Percentiles rank a stretch among this genome's conserved stretches.
phyloP scores from a whole-genome alignment of 352 stramenopile genomes.

The Globisporangium okanoganense region DNA sequence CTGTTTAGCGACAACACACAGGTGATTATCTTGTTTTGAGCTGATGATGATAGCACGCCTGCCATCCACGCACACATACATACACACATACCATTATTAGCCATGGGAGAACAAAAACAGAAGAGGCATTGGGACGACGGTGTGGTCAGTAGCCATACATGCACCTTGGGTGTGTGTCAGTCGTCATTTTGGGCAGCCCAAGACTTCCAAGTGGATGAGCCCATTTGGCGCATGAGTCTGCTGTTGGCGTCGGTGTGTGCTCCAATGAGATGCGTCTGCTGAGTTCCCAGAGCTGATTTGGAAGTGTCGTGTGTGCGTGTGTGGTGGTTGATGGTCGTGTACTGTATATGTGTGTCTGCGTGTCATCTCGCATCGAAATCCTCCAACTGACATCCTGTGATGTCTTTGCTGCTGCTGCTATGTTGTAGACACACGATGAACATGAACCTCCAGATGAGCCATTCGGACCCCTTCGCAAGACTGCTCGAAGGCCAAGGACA shows the following conservation, averaged over 20 bases:
- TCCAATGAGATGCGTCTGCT: background rate
- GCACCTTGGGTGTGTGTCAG: background rate
- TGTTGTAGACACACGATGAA: conserved; percentile 7
- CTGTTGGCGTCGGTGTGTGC: background rate
- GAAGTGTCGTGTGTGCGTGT: conserved; percentile 1
- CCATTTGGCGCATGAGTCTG: background rate
- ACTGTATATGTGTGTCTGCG: background rate
- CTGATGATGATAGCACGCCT: conserved; percentile 2
- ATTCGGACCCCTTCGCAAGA: conserved; percentile 4
- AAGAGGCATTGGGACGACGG: background rate
- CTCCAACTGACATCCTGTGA: conserved; percentile 2
- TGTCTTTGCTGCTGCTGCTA: background rate
- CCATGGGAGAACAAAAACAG: background rate
- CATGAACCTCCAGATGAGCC: conserved; percentile 18
- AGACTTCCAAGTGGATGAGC: background rate
- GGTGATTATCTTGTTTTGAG: conserved; percentile 5
- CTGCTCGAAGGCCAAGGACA: conserved; percentile 4
- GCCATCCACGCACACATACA: background rate
- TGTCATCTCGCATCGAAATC: background rate
- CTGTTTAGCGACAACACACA: background rate
- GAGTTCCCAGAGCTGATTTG: conserved; percentile 1
- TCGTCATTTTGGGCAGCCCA: background rate
- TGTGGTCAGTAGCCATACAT: background rate
- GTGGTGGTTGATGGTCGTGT: background rate
- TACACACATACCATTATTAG: background rate